Evolutionary conservation across 2,329 filamentous ascomycete species (phyloP), one percentile per base, ranked within the genome.

Genomic region (Aureobasidium mangrovei): DNA sequence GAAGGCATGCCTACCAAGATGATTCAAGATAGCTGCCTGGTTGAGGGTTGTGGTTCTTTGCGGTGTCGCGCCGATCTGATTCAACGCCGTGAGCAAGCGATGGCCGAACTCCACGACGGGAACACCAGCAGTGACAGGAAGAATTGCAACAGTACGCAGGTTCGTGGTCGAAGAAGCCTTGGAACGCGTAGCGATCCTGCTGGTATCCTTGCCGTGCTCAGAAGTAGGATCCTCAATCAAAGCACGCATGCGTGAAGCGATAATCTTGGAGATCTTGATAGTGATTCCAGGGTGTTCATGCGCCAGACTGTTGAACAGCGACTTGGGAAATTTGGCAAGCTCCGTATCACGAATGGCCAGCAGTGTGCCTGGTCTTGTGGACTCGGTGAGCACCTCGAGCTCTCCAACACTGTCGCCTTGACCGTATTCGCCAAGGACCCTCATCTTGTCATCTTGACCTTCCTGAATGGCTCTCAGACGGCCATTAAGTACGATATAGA

Each of bases 251-350:
- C 93, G 83, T 35, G 91, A 90, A 0, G 93, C 93, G 63, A 98
- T 96, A 61, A 98, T 93, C 69, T 97, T 98, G 1, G 93, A 97
- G 29, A 98, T 95, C 70, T 97, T 96, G 69, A 98, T 97, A 0
- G 93, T 97, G 64, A 98, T 98, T 41, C 90, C 94, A 4, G 93
- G 93, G 65, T 98, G 93, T 65, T 98, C 93, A 65, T 95, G 86
- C 0, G 93, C 93, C 52, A 98, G 80, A 65, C 93, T 98, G 74
- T 98, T 98, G 76, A 98, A 98, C 1, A 98, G 74, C 0, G 89
- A 95, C 56, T 91, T 87, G 0, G 93, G 93, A 57, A 98, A 95
- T 63, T 95, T 97, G 56, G 94, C 91, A 29, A 98, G 74, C 67
- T 98, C 93, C 0, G 93, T 97, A 60, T 97, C 93, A 55, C 93